Conservation (phyloP, 148 eudicot genomes). For the Heliamphora exappendiculata region DNA sequence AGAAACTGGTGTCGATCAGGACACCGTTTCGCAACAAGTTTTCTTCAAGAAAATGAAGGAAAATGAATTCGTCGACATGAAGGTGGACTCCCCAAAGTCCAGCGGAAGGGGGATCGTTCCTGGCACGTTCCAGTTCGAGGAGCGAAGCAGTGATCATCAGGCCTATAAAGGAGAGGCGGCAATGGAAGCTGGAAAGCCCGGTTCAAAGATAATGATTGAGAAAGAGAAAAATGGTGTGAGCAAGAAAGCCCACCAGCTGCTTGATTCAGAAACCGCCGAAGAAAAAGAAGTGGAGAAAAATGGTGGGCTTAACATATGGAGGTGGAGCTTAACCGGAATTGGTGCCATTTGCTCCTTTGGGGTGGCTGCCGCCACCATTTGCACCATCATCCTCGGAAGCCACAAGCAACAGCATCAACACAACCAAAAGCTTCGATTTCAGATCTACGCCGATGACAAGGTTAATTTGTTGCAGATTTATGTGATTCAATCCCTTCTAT, state of each 20-base stretch:
- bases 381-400: conserved; percentile 43
- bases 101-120: conserved; percentile 36
- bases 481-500: neutral
- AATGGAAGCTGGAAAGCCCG: neutral
- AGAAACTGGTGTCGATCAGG: conserved; percentile 24
- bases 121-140: conserved; percentile 41
- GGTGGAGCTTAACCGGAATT: conserved; percentile 60
- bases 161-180: neutral
- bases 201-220: conserved; percentile 7
- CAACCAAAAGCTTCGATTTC: conserved; percentile 57
- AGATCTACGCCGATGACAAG: conserved; percentile 61
- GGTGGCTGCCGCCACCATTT: conserved; percentile 72
- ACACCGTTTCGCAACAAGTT: conserved; percentile 48
- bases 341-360: conserved; percentile 76
- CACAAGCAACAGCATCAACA: conserved; percentile 29
- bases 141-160: conserved; percentile 15
- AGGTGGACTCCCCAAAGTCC: conserved; percentile 79
- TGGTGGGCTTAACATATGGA: conserved; percentile 50
- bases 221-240: neutral
- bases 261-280: conserved; percentile 11
- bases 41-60: conserved; percentile 85
- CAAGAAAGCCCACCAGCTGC: conserved; percentile 7
- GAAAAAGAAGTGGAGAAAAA: conserved; percentile 13
- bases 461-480: conserved; percentile 35
- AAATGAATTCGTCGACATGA: conserved; percentile 86